A percentile compares a stretch with the other conserved stretches of the same genome.
Evolutionary conservation across 345 rosid species (phyloP).

Genomic region (Eutrema heterophyllum): DNA sequence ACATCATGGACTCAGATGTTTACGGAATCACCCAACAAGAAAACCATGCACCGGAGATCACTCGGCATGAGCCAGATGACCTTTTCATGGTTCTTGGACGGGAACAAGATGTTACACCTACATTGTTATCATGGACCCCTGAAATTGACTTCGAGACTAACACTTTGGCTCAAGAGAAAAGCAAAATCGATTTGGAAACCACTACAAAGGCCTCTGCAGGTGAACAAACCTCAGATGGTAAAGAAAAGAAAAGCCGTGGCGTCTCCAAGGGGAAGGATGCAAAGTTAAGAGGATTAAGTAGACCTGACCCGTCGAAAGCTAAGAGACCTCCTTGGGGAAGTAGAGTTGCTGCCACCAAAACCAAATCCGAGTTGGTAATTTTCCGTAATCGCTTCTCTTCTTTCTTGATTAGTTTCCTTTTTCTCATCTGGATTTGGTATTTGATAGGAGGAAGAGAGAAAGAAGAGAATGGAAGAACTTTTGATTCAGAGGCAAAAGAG

Average conservation of each 20-base stretch:
- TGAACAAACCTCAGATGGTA: conserved; percentile 34
- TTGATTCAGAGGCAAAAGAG: conserved; percentile 79
- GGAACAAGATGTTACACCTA: conserved; percentile 45
- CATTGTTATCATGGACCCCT: conserved; percentile 61
- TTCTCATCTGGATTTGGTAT: conserved; percentile 5
- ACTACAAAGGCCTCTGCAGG: conserved; percentile 29
- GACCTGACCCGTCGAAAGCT: conserved; percentile 45
- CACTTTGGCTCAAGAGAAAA: conserved; percentile 37
- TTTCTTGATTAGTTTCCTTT: neutral
- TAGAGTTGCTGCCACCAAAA: conserved; percentile 47
- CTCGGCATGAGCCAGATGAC: conserved; percentile 74
- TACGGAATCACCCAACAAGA: conserved; percentile 40
- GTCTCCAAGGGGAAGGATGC: conserved; percentile 46
- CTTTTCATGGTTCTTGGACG: conserved; percentile 88
- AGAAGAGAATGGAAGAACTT: conserved; percentile 75
- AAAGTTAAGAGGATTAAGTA: conserved; percentile 50
- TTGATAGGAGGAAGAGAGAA: conserved; percentile 77
- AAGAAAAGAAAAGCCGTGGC: conserved; percentile 34
- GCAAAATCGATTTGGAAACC: conserved; percentile 29
- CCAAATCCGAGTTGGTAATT: conserved; percentile 65
- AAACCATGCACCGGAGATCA: conserved; percentile 33
- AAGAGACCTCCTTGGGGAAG: conserved; percentile 60
- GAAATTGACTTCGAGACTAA: conserved; percentile 66
- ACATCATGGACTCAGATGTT: conserved; percentile 60
- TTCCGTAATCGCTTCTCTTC: neutral